Evolutionary conservation across 1,284 basidiomycete species (phyloP), one percentile per base, ranked within the genome.

Genomic region (Irpex sp.): DNA sequence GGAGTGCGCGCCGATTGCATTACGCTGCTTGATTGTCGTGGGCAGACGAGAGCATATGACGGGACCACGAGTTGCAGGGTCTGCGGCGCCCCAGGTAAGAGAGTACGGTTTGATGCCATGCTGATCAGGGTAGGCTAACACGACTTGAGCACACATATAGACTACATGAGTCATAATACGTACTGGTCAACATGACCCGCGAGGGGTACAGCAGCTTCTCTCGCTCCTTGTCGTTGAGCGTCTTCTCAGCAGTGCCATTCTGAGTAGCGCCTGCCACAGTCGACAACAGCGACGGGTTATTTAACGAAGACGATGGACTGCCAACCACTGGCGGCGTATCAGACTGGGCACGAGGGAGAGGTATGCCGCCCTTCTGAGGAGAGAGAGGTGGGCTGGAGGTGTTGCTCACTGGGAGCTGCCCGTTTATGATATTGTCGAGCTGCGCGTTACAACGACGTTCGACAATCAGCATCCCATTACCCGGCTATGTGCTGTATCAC

Each of bases 1-100:
- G 0, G 89, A 90, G 73, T 98, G 95, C 0, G 97, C 95, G 11
- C 96, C 96, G 72, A 98, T 86, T 9, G 96, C 92, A 75, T 98
- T 98, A 61, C 96, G 89, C 63, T 89, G 84, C 75, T 95, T 95
- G 78, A 98, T 91, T 58, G 89, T 90, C 35, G 85, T 83, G 0
- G 90, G 86, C 50, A 96, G 89, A 36, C 97, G 89, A 1, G 93
- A 95, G 69, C 93, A 95, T 61, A 98, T 87, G 66, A 98, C 83
- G 4, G 96, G 94, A 0, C 97, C 96, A 26, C 96, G 89, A 39
- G 79, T 77, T 19, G 73, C 68, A 36, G 93, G 80, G 66, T 87
- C 83, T 0, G 82, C 65, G 0, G 90, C 92, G 47, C 93, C 95
- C 95, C 97, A 98, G 31, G 81, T 76, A 47, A 98, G 81, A 0